Evolutionary conservation across 2,329 filamentous ascomycete species (phyloP).

Genomic region (Cladobotryum mycophilum): DNA sequence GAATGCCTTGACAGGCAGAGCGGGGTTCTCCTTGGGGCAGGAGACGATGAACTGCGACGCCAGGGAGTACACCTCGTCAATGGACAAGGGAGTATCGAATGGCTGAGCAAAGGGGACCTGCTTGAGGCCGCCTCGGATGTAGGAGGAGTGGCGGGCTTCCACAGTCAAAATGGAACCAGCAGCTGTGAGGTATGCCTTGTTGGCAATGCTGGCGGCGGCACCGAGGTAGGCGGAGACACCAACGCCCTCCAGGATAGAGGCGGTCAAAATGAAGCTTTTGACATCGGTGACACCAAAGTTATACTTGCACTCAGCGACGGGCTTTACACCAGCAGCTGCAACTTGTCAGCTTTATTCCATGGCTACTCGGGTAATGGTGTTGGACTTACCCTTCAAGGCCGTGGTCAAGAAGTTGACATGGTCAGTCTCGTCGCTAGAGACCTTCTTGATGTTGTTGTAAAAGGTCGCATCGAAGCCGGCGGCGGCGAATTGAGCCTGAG

Average conservation of each 20-base stretch:
- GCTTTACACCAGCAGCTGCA: constrained; percentile 33
- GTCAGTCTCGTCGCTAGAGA: constrained; percentile 47
- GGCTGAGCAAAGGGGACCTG: constrained; percentile 50
- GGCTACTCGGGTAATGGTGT: not conserved
- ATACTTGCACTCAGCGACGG: constrained; percentile 51
- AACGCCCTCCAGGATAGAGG: constrained; percentile 58
- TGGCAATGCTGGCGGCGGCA: constrained; percentile 52
- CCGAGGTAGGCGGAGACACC: constrained; percentile 60
- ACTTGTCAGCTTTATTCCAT: too few relatives aligned
- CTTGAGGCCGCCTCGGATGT: constrained; percentile 45
- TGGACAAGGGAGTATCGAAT: constrained; percentile 53
- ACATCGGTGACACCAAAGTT: constrained; percentile 52
- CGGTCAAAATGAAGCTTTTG: constrained; percentile 54
- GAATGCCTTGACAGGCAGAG: constrained; percentile 56
- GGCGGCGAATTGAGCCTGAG: constrained; percentile 42
- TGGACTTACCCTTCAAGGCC: constrained; percentile 26
- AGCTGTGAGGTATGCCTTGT: constrained; percentile 50
- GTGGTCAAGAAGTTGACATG: constrained; percentile 52
- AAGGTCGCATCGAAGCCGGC: constrained; percentile 46
- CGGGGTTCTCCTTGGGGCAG: constrained; percentile 49
- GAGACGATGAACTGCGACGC: constrained; percentile 54
- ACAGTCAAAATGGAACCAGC: constrained; percentile 58
- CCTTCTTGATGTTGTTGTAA: constrained; percentile 51
- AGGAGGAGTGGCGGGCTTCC: constrained; percentile 58
- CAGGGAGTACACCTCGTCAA: constrained; percentile 58